A percentile compares a stretch with the other conserved stretches of the same genome.
phyloP scores from a whole-genome alignment of 169 alveolate species.

The Cryptosporidium felis region DNA sequence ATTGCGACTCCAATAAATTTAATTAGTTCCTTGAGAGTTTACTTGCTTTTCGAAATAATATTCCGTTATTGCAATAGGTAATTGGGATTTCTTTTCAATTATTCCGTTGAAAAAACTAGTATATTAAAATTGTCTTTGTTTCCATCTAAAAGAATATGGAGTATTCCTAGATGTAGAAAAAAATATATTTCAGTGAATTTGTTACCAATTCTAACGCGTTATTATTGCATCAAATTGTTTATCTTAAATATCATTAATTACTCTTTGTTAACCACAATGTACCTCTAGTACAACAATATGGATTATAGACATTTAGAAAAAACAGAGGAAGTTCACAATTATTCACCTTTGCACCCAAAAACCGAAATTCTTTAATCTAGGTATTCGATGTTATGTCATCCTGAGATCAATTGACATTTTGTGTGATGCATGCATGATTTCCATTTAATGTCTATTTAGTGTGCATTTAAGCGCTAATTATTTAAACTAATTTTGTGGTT shows the following conservation, averaged over 20 bases:
- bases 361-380: neutral
- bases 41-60: too few relatives aligned
- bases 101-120: neutral
- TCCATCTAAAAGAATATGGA: neutral
- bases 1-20: neutral
- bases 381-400: neutral
- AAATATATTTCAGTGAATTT: too few relatives aligned
- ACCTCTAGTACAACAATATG: slow-evolving; percentile 46
- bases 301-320: neutral
- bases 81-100: neutral
- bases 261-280: slow-evolving; percentile 49
- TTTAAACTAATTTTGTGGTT: neutral
- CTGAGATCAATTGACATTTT: neutral
- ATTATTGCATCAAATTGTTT: too few relatives aligned
- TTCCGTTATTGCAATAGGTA: neutral
- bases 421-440: slow-evolving; percentile 73
- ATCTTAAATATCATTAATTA: neutral
- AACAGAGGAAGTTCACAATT: neutral
- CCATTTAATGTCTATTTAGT: slow-evolving; percentile 47
- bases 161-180: too few relatives aligned
- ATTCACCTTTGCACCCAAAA: slow-evolving; percentile 49
- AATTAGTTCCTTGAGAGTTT: neutral
- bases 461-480: slow-evolving; percentile 52
- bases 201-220: too few relatives aligned
- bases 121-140: neutral